phyloP scores from a whole-genome alignment of 1,284 basidiomycete genomes.

The Puccinia polysora region DNA sequence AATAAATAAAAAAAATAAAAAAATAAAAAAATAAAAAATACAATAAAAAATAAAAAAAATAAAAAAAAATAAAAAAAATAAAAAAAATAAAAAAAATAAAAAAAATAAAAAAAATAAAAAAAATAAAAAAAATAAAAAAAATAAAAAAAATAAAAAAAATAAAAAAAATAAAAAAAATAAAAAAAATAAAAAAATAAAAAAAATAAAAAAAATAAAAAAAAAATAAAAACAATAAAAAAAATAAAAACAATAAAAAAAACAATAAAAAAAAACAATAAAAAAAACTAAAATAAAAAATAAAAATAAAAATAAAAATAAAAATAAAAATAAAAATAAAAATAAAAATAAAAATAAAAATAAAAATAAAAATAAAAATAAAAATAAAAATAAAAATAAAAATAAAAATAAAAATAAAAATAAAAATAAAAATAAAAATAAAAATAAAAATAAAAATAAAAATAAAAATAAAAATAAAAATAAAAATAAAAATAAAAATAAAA shows the following conservation, averaged over 20 bases:
- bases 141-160: neutral
- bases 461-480: slow-evolving; percentile 44
- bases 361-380: neutral
- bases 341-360: neutral
- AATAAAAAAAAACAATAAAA: no score
- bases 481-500: slow-evolving; percentile 49
- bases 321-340: neutral
- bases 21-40: no score
- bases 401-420: slow-evolving; percentile 36
- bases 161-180: neutral
- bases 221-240: no score
- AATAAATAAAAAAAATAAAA: no score
- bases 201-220: neutral
- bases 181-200: neutral
- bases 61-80: neutral
- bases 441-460: slow-evolving; percentile 46
- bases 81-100: neutral
- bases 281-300: no score
- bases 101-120: neutral
- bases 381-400: slow-evolving; percentile 42
- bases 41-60: no score
- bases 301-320: neutral
- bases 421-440: slow-evolving; percentile 55
- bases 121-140: neutral
- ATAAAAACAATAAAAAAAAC: no score